Evolutionary conservation across 768 basidiomycete genomes (phyloP).

Genomic region (Lactarius evosmus): DNA sequence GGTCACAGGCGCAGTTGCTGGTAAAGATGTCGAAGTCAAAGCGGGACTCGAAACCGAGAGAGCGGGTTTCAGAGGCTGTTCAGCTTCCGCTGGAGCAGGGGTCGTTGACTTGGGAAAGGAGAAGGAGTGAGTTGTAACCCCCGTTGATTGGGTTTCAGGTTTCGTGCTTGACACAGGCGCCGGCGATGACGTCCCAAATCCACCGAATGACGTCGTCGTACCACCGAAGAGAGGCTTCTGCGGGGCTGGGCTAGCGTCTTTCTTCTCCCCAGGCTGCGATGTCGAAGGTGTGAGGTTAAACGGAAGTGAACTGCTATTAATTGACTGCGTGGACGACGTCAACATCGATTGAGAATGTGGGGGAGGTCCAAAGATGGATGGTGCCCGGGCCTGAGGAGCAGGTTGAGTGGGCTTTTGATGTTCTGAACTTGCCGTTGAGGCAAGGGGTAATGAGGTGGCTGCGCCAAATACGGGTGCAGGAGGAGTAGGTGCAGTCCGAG

Average conservation of each 20-base stretch:
- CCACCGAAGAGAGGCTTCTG: constrained; percentile 17
- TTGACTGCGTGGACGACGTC: not conserved
- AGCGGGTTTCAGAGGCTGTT: constrained; percentile 20
- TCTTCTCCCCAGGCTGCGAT: constrained; percentile 11
- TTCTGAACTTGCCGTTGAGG: not conserved
- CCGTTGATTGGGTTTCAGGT: constrained; percentile 1
- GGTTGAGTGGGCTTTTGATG: not conserved
- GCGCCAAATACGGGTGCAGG: not conserved
- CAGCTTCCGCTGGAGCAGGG: not conserved
- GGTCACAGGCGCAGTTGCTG: not conserved
- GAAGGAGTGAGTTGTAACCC: constrained; percentile 13
- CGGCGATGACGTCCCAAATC: constrained; percentile 18
- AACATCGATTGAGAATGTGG: not conserved
- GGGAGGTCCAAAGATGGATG: constrained; percentile 13
- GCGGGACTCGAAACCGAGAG: constrained; percentile 12
- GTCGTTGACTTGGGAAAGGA: constrained; percentile 8
- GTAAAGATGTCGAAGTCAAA: constrained; percentile 4
- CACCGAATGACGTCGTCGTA: constrained; percentile 13
- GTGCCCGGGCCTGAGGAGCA: not conserved
- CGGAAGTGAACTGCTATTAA: constrained; percentile 14
- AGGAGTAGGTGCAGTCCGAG: not conserved
- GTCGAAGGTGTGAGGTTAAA: constrained; percentile 16
- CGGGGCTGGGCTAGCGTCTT: not conserved
- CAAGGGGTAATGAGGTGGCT: not conserved
- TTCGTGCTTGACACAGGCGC: not conserved